phyloP scores from a whole-genome alignment of 805 yeast genomes.

The Zygosaccharomyces lentus region DNA sequence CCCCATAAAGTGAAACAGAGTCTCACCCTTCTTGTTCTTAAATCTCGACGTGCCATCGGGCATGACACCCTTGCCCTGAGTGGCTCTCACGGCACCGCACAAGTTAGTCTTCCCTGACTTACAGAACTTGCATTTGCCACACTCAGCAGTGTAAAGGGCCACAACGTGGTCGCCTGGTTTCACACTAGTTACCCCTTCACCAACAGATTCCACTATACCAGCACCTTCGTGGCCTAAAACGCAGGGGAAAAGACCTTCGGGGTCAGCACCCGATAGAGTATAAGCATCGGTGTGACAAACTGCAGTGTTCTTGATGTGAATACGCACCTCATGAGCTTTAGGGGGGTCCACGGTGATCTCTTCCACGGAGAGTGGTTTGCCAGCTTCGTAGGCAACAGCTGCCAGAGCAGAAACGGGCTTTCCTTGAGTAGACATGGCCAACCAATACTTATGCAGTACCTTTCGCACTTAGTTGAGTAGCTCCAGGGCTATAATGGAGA shows the following conservation, averaged over 20 bases:
- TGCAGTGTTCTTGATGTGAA: constrained; percentile 81
- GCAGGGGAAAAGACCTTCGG: constrained; percentile 94
- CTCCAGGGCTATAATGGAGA: no score
- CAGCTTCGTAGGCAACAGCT: constrained; percentile 97
- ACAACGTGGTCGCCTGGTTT: constrained; percentile 92
- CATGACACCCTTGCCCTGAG: constrained; percentile 98
- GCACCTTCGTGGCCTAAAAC: constrained; percentile 98
- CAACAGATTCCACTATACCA: constrained; percentile 91
- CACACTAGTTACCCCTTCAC: constrained; percentile 88
- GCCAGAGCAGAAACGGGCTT: constrained; percentile 80
- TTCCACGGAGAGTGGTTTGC: constrained; percentile 75
- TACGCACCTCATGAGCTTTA: constrained; percentile 94
- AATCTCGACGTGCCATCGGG: constrained; percentile 97
- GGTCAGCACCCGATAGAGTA: constrained; percentile 90
- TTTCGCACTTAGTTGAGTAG: no score
- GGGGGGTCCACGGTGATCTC: constrained; percentile 91
- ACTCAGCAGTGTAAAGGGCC: constrained; percentile 94
- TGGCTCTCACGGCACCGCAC: constrained; percentile 92
- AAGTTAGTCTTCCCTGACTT: constrained; percentile 91
- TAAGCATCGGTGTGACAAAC: constrained; percentile 99
- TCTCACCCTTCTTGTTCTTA: constrained; percentile 72
- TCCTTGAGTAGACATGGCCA: constrained; percentile 28
- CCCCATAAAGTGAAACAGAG: constrained; percentile 92
- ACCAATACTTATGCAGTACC: neutral
- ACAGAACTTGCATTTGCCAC: constrained; percentile 93